A percentile compares a stretch with the other conserved stretches of the same genome.
Evolutionary conservation across 2,329 filamentous ascomycete species (phyloP).

Genomic region (Pseudopyricularia cyperi): DNA sequence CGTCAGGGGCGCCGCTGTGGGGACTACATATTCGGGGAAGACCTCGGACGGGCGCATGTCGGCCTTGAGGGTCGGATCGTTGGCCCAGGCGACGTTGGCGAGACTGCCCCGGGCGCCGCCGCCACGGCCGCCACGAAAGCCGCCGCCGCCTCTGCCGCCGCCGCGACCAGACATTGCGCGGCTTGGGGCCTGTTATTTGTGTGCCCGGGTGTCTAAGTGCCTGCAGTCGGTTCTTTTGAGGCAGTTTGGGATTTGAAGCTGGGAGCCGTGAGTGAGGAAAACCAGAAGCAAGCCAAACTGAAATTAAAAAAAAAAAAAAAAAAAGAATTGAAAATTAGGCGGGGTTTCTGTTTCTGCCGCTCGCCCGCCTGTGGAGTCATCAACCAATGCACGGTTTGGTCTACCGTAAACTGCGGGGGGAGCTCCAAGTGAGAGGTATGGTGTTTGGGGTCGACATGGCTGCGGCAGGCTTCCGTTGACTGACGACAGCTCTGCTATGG

Average conservation of each 20-base stretch:
- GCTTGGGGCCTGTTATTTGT: not conserved
- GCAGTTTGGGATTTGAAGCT: too few relatives aligned
- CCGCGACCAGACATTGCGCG: conserved; percentile 30
- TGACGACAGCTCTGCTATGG: not conserved
- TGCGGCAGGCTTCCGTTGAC: not conserved
- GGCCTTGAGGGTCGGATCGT: conserved; percentile 32
- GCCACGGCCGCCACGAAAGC: conserved; percentile 31
- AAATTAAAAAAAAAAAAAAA: not conserved
- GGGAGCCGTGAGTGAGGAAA: too few relatives aligned
- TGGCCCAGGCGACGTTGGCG: conserved; percentile 34
- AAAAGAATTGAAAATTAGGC: not conserved
- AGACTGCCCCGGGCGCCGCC: conserved; percentile 17
- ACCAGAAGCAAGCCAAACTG: not conserved
- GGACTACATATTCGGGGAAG: conserved; percentile 40
- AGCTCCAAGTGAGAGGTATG: too few relatives aligned
- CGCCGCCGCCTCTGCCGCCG: conserved; percentile 23
- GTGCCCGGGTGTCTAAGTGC: not conserved
- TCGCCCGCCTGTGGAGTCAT: conserved; percentile 1
- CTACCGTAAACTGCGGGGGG: not conserved
- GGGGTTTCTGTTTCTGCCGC: not conserved
- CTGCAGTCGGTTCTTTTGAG: too few relatives aligned
- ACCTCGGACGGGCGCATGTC: conserved; percentile 45
- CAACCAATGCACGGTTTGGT: too few relatives aligned
- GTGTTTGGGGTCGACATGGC: not conserved
- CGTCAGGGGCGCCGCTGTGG: conserved; percentile 28